Evolutionary conservation across 768 basidiomycete genomes (phyloP).

Genomic region (Leccinellum luteum): DNA sequence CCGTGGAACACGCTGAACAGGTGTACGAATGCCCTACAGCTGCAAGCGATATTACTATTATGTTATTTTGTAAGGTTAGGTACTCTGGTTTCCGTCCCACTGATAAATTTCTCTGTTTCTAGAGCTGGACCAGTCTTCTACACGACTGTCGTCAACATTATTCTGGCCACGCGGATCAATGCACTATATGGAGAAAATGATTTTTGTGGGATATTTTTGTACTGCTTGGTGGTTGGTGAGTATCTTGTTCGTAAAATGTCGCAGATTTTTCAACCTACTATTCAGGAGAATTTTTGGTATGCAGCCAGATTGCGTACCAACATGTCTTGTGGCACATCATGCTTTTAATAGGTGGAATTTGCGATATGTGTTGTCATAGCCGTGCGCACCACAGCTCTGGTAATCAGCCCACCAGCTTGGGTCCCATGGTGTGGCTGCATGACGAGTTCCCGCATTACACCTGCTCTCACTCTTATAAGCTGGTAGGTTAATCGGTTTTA

Average conservation of each 20-base stretch:
- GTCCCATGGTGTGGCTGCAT: conserved; percentile 16
- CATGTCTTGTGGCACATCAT: neutral
- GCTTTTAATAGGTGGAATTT: conserved; percentile 15
- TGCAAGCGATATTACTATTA: conserved; percentile 25
- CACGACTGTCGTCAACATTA: conserved; percentile 19
- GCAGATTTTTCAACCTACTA: neutral
- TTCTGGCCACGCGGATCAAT: conserved; percentile 18
- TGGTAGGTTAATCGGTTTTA: conserved; percentile 11
- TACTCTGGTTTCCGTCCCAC: too few species aligned
- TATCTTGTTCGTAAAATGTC: neutral
- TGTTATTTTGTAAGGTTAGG: conserved; percentile 16
- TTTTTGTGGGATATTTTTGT: conserved; percentile 3
- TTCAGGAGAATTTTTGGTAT: conserved; percentile 19
- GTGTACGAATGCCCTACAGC: neutral
- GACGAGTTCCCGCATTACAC: conserved; percentile 4
- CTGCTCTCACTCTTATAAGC: conserved; percentile 19
- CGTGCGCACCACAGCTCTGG: conserved; percentile 5
- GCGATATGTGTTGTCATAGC: conserved; percentile 13
- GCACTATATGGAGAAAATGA: conserved; percentile 12
- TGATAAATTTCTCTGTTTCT: neutral
- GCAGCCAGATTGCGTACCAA: neutral
- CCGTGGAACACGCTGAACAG: neutral
- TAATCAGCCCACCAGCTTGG: conserved; percentile 20
- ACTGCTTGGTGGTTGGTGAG: conserved; percentile 19
- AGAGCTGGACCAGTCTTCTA: conserved; percentile 21